Conservation (phyloP, 192 early-diverging fungal genomes). For the Spinellus fusiger region DNA sequence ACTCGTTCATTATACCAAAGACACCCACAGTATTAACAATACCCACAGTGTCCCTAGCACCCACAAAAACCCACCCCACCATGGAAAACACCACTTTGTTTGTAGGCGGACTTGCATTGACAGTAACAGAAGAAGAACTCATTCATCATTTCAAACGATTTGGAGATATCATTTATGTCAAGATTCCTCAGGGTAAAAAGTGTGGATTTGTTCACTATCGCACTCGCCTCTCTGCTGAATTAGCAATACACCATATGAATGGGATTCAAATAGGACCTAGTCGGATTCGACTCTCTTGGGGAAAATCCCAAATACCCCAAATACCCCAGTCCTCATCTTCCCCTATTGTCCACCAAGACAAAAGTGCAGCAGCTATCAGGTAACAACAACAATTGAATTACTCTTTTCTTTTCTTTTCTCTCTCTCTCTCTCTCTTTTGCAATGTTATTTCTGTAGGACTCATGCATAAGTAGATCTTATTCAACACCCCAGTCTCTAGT, state of each 20-base stretch:
- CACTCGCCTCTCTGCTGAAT: constrained; percentile 80
- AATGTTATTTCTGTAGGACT: too few relatives aligned
- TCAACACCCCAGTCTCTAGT: too few relatives aligned
- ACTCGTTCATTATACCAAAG: background rate
- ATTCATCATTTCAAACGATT: constrained; percentile 73
- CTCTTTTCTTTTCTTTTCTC: too few relatives aligned
- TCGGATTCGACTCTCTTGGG: constrained; percentile 48
- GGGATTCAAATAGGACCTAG: constrained; percentile 70
- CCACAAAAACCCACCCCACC: constrained; percentile 71
- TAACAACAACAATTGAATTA: too few relatives aligned
- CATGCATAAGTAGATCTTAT: too few relatives aligned
- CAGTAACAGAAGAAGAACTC: constrained; percentile 83
- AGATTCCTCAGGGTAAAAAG: constrained; percentile 89
- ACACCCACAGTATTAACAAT: too few relatives aligned
- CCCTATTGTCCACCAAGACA: too few relatives aligned
- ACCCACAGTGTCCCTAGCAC: too few relatives aligned
- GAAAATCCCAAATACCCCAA: constrained; percentile 47
- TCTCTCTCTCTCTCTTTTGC: too few relatives aligned
- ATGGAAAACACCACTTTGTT: constrained; percentile 94
- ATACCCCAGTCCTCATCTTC: too few relatives aligned
- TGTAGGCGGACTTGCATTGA: constrained; percentile 82
- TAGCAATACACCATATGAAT: constrained; percentile 86
- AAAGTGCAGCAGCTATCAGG: too few relatives aligned
- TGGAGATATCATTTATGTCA: constrained; percentile 89
- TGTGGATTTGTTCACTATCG: constrained; percentile 94